phyloP scores from a whole-genome alignment of 805 yeast genomes.

The Saccharomycopsis lassenensis region DNA sequence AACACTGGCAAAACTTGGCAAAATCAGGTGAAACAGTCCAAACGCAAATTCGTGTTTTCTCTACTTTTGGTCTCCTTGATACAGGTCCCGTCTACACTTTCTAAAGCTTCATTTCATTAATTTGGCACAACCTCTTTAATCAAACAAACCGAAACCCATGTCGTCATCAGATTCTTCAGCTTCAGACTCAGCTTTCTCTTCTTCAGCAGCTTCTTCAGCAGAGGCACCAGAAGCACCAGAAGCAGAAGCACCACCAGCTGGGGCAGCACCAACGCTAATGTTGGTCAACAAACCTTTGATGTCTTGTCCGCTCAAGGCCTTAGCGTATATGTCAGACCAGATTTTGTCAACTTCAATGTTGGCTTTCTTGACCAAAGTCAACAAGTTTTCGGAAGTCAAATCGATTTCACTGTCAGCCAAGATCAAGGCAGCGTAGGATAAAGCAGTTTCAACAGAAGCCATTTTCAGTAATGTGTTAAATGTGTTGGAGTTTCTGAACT shows the following conservation, averaged over 20 bases:
- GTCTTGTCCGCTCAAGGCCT: constrained; percentile 79
- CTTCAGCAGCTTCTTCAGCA: constrained; percentile 56
- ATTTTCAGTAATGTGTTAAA: constrained; percentile 25
- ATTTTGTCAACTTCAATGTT: constrained; percentile 70
- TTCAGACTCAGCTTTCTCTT: constrained; percentile 44
- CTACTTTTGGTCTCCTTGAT: too few relatives aligned
- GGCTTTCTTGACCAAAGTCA: constrained; percentile 71
- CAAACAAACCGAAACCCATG: constrained; percentile 94
- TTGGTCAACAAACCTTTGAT: constrained; percentile 67
- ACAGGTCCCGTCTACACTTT: too few relatives aligned
- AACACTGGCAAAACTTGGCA: too few relatives aligned
- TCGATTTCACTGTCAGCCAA: constrained; percentile 88
- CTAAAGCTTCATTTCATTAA: too few relatives aligned
- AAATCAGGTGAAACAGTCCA: too few relatives aligned
- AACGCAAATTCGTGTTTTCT: too few relatives aligned
- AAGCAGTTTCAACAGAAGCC: constrained; percentile 57
- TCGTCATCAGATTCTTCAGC: constrained; percentile 46
- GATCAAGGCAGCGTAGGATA: constrained; percentile 89
- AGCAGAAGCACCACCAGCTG: constrained; percentile 63
- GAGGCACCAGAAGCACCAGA: constrained; percentile 50
- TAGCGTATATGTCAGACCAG: constrained; percentile 84
- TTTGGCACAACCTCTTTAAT: too few relatives aligned
- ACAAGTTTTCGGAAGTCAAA: constrained; percentile 74
- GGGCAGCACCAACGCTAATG: constrained; percentile 62
- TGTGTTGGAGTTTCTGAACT: constrained; percentile 12